Percentiles rank a stretch among this genome's conserved stretches.
Evolutionary conservation across 345 rosid species (phyloP).

Genomic region (Adansonia digitata): DNA sequence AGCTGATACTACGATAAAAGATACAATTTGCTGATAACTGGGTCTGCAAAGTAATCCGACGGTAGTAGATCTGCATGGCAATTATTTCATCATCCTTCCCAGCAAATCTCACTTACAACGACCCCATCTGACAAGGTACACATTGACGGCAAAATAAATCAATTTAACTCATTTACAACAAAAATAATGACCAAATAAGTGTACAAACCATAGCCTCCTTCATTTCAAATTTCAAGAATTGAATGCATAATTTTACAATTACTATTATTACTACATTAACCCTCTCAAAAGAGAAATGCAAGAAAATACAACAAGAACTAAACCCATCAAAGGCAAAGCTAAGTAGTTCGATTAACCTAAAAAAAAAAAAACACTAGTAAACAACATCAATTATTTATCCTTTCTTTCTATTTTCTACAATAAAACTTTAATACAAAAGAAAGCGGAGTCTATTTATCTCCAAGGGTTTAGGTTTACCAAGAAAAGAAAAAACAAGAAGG

Average conservation of each 20-base stretch:
- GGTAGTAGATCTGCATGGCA: slow-evolving; percentile 32
- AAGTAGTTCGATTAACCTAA: background rate
- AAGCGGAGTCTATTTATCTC: background rate
- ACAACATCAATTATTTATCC: background rate
- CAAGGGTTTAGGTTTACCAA: background rate
- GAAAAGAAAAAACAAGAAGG: background rate
- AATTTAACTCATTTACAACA: background rate
- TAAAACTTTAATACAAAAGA: background rate
- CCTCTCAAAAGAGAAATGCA: background rate
- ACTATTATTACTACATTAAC: background rate
- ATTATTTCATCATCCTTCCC: slow-evolving; percentile 22
- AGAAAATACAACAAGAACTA: background rate
- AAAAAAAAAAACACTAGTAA: background rate
- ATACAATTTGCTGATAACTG: slow-evolving; percentile 24
- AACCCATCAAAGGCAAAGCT: background rate
- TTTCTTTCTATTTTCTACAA: background rate
- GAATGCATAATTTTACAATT: background rate
- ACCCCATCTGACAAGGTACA: slow-evolving; percentile 3
- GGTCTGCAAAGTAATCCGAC: slow-evolving; percentile 18
- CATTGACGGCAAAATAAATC: slow-evolving; percentile 3
- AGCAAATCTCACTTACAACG: slow-evolving; percentile 9
- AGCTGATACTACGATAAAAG: slow-evolving; percentile 16
- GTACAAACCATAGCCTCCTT: background rate
- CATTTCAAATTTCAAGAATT: background rate
- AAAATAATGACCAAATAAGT: background rate